These are phyloP conservation scores for Lactarius quietus DNA, from an alignment of 768 basidiomycete species.

Conservation along the genomic window DNA sequence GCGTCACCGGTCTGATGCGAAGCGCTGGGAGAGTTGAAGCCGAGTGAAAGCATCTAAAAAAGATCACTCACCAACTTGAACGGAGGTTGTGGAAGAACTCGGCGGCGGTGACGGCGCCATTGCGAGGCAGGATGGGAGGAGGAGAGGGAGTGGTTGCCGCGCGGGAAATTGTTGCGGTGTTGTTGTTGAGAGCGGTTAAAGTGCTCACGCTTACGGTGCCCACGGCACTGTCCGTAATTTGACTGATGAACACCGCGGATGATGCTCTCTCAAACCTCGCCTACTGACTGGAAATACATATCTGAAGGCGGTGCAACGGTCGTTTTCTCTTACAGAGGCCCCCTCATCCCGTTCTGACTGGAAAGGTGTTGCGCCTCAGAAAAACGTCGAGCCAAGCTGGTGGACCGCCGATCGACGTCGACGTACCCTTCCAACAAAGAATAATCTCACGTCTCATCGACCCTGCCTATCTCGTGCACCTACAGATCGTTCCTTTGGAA, in stretches of 20 bases:
- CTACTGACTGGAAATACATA: constrained; percentile 74
- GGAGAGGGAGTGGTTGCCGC: constrained; percentile 15
- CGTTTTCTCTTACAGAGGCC: constrained; percentile 79
- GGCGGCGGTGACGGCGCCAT: constrained; percentile 76
- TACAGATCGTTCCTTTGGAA: constrained; percentile 47
- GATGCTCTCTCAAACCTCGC: constrained; percentile 28
- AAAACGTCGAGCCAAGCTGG: constrained; percentile 41
- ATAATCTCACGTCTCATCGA: constrained; percentile 69
- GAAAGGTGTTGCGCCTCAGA: constrained; percentile 72
- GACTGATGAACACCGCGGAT: neutral
- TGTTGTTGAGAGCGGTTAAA: constrained; percentile 7
- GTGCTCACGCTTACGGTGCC: neutral
- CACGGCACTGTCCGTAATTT: constrained; percentile 11
- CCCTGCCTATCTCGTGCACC: constrained; percentile 50
- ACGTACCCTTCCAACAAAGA: constrained; percentile 54
- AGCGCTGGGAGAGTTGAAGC: constrained; percentile 50
- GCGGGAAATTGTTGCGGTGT: constrained; percentile 17
- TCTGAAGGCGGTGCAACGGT: constrained; percentile 92
- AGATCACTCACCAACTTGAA: constrained; percentile 83
- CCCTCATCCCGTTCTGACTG: constrained; percentile 48
- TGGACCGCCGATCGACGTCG: constrained; percentile 19
- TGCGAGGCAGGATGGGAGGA: constrained; percentile 28
- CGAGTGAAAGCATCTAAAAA: constrained; percentile 24
- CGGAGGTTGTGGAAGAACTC: constrained; percentile 68
- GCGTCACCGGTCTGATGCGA: constrained; percentile 84